Evolutionary conservation across 345 rosid species (phyloP), one percentile per base, ranked within the genome.

Genomic region (Jatropha curcas): DNA sequence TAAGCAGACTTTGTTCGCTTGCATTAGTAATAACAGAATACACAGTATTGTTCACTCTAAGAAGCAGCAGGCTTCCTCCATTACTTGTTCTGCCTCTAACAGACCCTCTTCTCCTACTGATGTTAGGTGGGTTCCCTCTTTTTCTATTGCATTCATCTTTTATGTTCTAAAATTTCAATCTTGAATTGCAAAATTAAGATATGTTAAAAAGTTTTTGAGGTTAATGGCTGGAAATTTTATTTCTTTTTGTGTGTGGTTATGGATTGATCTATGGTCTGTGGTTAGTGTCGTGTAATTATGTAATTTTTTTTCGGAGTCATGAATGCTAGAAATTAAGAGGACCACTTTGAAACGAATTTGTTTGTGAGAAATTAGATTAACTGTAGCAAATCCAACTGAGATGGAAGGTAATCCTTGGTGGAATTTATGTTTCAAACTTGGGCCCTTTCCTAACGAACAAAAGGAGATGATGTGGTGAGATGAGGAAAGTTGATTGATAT

Each of bases 71-170:
- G 12, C 22, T 52, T 53, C 81, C 60, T 70, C 53, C 35, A 71
- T 76, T 45, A 68, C 80, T 28, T 88, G 92, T 75, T 88, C 82
- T 48, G 90, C 92, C 30, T 71, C 89, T 14, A 83, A 89, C 62
- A 85, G 85, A 65, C 85, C 93, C 12, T 82, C 88, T 58, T 55
- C 88, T 27, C 74, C 88, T 28, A 69, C 89, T 59, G 92, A 92
- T 57, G 78, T 84, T 73, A 92, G 93, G 97, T 85, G 60, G 35
- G 78, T 78, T 39, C 45, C 73, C 67, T 64, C 63, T 35, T 65
- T 46, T 58, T 60, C n/a, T 63, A 33, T 24, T 14, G 56, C 4
- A 17, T 48, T 28, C 12, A 34, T 67, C 22, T 59, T 55, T 22
- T 12, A 27, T 33, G 19, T 22, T 55, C 0, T n/a, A n/a, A n/a